These are phyloP conservation scores for sweet orange (Citrus sinensis) DNA, from an alignment of 345 rosid genomes.

Conservation along the genomic window DNA sequence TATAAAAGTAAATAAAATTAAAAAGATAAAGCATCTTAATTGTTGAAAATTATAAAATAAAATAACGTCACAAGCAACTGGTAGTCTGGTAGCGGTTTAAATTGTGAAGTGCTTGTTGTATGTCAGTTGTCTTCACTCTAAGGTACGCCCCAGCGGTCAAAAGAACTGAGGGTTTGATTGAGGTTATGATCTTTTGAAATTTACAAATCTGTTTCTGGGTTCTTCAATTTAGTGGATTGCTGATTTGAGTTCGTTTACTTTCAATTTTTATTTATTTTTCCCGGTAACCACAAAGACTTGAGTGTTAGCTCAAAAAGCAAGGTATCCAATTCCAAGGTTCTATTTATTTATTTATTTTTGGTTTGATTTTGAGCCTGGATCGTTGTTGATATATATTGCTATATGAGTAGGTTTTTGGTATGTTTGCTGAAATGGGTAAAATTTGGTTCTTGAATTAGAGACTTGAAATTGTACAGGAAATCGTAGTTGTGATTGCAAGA, in stretches of 20 bases:
- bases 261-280: not conserved
- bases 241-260: not conserved
- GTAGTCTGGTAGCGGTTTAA: not conserved
- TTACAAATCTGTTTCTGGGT: not conserved
- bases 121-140: not conserved
- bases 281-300: not conserved
- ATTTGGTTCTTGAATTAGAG: too few species aligned
- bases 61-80: not conserved
- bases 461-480: too few species aligned
- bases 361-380: too few species aligned
- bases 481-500: too few species aligned
- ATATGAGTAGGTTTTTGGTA: too few species aligned
- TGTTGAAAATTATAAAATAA: not conserved
- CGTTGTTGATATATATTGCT: too few species aligned
- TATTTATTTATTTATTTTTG: too few species aligned
- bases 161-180: not conserved
- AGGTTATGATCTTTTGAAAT: not conserved
- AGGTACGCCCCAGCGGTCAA: not conserved
- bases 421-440: too few species aligned
- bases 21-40: not conserved
- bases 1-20: not conserved
- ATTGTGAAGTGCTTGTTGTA: not conserved
- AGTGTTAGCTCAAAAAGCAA: conserved; percentile 4
- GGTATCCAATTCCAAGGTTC: not conserved
- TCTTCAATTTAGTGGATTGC: not conserved